phyloP scores from a whole-genome alignment of 2,329 filamentous ascomycete species.

The Penicillium sp. region DNA sequence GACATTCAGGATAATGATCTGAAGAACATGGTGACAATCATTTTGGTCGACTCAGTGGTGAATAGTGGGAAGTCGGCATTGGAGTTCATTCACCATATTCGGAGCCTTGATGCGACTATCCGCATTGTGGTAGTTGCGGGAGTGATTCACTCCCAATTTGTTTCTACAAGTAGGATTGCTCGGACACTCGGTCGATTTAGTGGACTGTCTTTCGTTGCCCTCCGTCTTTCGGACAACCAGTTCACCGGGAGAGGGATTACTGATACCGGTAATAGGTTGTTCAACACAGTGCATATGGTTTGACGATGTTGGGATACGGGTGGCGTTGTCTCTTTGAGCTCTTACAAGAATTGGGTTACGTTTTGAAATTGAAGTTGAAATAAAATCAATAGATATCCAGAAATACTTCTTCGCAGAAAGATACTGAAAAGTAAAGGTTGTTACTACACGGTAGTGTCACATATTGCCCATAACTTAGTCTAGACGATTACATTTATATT shows the following conservation, averaged over 20 bases:
- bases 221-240: conserved; percentile 57
- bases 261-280: conserved; percentile 50
- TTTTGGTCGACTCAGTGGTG: conserved; percentile 62
- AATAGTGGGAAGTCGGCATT: conserved; percentile 55
- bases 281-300: not conserved
- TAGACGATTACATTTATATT: no score
- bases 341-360: no score
- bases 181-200: conserved; percentile 21
- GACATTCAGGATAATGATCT: conserved; percentile 50
- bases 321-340: not conserved
- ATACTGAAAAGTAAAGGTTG: no score
- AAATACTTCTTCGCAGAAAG: no score
- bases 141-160: conserved; percentile 50
- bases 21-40: conserved; percentile 37
- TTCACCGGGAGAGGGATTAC: conserved; percentile 53
- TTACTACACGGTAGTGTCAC: no score
- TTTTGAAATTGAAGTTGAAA: not conserved
- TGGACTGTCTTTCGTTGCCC: conserved; percentile 47
- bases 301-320: not conserved
- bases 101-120: conserved; percentile 37
- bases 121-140: conserved; percentile 56
- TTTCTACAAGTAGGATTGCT: conserved; percentile 19
- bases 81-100: conserved; percentile 51
- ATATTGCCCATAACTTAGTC: no score
- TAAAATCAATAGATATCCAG: no score